Percentiles rank a stretch among this genome's conserved stretches.
Conservation (phyloP, 441 rosid genomes). For the Populus hybrid region DNA sequence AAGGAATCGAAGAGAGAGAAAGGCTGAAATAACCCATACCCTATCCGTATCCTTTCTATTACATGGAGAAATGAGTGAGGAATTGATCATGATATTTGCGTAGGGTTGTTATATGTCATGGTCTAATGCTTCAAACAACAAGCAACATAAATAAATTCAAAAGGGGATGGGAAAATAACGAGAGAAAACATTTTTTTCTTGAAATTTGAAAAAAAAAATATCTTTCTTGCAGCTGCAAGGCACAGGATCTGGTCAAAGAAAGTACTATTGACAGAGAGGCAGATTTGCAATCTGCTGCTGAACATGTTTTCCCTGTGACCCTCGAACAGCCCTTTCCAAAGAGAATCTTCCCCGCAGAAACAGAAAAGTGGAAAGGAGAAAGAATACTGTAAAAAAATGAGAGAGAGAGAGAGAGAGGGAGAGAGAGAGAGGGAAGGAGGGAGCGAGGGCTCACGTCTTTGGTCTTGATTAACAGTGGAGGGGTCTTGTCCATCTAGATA, state of each 20-base stretch:
- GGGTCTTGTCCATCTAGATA: conserved; percentile 88
- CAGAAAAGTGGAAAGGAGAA: conserved; percentile 12
- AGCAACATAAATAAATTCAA: conserved; percentile 8
- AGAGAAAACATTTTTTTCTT: not conserved
- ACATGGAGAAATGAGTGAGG: conserved; percentile 15
- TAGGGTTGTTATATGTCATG: conserved; percentile 30
- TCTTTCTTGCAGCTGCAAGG: conserved; percentile 32
- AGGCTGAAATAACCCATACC: conserved; percentile 21
- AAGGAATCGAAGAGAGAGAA: conserved; percentile 1
- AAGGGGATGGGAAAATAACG: not conserved
- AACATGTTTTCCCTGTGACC: conserved; percentile 66
- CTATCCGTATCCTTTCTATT: conserved; percentile 24
- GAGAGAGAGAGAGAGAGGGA: not conserved
- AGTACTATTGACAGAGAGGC: conserved; percentile 38
- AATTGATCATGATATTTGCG: conserved; percentile 18
- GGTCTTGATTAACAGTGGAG: conserved; percentile 58
- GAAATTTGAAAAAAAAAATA: not conserved
- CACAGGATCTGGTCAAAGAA: conserved; percentile 73
- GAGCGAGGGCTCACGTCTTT: conserved; percentile 49
- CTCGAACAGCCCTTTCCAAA: conserved; percentile 14
- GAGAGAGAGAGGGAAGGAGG: too few species aligned
- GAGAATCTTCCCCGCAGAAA: conserved; percentile 36
- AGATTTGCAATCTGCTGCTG: conserved; percentile 35
- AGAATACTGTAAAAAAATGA: not conserved
- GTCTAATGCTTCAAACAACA: conserved; percentile 19